phyloP scores from a whole-genome alignment of 2,329 filamentous ascomycete species.

The Metarhizium anisopliae region DNA sequence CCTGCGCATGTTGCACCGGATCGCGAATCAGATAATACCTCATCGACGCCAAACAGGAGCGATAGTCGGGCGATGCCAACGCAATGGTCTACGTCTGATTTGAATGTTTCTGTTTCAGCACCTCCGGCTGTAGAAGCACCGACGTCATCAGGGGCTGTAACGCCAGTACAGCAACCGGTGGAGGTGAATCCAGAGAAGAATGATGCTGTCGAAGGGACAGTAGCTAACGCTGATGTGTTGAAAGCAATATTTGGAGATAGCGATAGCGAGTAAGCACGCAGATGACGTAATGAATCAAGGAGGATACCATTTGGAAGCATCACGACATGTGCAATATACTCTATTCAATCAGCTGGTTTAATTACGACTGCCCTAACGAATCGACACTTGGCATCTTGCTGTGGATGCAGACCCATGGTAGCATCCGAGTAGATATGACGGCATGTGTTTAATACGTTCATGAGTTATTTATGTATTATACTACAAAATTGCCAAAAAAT shows the following conservation, averaged over 20 bases:
- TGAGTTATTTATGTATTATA: neutral
- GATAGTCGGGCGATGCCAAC: neutral
- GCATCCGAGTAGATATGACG: too few species aligned
- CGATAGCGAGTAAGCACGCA: slow-evolving; percentile 47
- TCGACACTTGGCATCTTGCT: too few species aligned
- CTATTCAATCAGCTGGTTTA: too few species aligned
- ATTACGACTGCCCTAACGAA: too few species aligned
- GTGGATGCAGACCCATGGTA: too few species aligned
- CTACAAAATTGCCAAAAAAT: neutral
- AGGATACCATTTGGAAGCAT: neutral
- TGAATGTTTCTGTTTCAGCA: neutral
- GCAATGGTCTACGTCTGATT: neutral
- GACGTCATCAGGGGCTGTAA: neutral
- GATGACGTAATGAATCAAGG: neutral
- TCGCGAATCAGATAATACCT: slow-evolving; percentile 21
- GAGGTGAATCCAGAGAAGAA: slow-evolving; percentile 66
- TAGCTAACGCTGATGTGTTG: slow-evolving; percentile 74
- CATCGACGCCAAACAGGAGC: neutral
- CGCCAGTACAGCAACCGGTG: neutral
- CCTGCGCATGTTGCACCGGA: slow-evolving; percentile 59
- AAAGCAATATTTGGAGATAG: slow-evolving; percentile 90
- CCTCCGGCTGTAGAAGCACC: neutral
- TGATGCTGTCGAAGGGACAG: slow-evolving; percentile 53
- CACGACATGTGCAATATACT: neutral
- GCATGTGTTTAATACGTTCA: neutral